Base-by-base conservation (phyloP, 2,329 filamentous ascomycete species). In the Alternaria solani region DNA sequence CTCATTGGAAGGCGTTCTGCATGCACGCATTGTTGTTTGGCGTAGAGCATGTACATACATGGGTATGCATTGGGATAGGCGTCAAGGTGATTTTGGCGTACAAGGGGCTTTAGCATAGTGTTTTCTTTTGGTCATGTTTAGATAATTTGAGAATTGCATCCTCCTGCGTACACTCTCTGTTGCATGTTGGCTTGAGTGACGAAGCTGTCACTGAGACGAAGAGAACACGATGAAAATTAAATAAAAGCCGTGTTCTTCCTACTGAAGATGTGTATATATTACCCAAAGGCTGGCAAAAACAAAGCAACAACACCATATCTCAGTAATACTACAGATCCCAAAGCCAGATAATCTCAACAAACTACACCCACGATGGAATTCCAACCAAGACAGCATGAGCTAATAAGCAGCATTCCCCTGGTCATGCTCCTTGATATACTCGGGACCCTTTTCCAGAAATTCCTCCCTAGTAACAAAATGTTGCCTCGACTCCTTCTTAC, bases 401-500 rank as follows among this genome's bases (percentile, higher is more conserved):
- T 61, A 66, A 38, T 62, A 66, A 18, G 59, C 47, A 41, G 79
- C 77, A 74, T 82, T 82, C 8, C 81, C 80, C 62, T 79, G 63
- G 57, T 77, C 75, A 68, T 83, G 81, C 71, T 83, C 93, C 88
- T 96, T 97, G 77, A 98, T 86, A 82, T 98, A 98, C 70, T 98
- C 94, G 23, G 88, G 85, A 1, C 95, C 95, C 83, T 96, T 97
- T 83, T 99, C 95, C 69, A 87, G 78, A 80, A 93, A 99, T 79
- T 98, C 95, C 67, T 90, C 90, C 70, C 86, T 88, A 2, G 89
- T 91, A 42, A 99, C 86, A 62, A 88, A 90, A 5, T 88, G 88
- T 36, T 81, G 79, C 75, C 85, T 87, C 80, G 89, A 89, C 53
- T 84, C 82, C 20, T 84, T 84, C 32, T 82, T 75, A 1, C 85